Base-by-base conservation (phyloP, 257 asterid species). In the Lavandula angustifolia region DNA sequence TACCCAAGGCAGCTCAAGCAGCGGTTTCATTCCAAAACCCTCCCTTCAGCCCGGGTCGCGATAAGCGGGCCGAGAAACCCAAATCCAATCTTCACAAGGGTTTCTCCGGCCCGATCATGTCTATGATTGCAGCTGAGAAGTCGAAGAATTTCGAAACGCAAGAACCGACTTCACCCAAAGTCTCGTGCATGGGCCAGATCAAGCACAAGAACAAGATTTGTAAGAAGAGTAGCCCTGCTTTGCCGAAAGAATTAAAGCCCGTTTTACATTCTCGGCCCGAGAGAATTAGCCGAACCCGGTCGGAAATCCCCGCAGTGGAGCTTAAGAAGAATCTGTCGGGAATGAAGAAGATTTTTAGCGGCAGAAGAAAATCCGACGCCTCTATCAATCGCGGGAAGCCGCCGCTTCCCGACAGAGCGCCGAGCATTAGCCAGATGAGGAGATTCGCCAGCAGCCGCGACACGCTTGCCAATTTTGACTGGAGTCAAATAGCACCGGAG, bases 371-470 rank as follows among this genome's bases (percentile, higher is more conserved):
- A 29, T 72, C 81, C 2, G 79, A 72, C 55, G 79, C 73, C 4
- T 48, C 77, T 0, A 1, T 18, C 8, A 73, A 73, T 43, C 60
- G 16, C 1, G 29, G 38, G 0, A 71, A 60, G 64, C 70, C 77
- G 78, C 72, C 76, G 64, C 63, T 31, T 2, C 37, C 58, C 0
- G 78, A 72, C 5, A 66, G 71, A 75, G 71, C 79, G 65, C 77
- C 87, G 62, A 64, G 74, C 76, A 63, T 84, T 59, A 70, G 77
- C 77, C 80, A 81, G 72, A 75, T 79, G 90, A 84, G 82, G 78
- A 76, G 76, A 29, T 86, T 86, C 68, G 88, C 92, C 0, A 88
- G 92, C 63, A 80, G 94, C 53, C 86, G 94, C 3, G 96, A 88
- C 9, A 73, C 81, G 34, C 67, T 86, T 3, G 79, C 81, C 3